phyloP scores from a whole-genome alignment of 495 filamentous ascomycete genomes.

The Aspergillus diversus region DNA sequence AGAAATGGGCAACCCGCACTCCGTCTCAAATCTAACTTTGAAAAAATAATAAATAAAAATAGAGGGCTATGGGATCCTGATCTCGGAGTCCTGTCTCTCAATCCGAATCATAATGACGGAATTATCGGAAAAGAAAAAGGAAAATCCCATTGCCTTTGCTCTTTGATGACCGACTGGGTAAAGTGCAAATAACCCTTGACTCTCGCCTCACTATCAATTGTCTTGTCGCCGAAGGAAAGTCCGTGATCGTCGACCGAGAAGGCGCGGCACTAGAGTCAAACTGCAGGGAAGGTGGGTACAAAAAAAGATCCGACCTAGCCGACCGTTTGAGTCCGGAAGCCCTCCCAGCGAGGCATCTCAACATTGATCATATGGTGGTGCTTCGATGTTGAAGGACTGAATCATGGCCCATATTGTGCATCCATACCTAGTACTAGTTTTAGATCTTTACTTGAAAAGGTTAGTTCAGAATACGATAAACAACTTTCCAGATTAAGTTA shows the following conservation, averaged over 20 bases:
- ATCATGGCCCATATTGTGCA: not conserved
- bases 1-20: not conserved
- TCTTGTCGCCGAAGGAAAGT: not conserved
- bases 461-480: constrained; percentile 14
- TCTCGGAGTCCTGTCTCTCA: not conserved
- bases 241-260: not conserved
- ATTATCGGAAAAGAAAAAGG: not conserved
- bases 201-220: too few relatives aligned
- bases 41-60: too few relatives aligned
- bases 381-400: not conserved
- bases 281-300: too few relatives aligned
- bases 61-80: too few relatives aligned
- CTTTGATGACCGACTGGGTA: too few relatives aligned
- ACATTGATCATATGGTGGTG: not conserved
- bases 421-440: not conserved
- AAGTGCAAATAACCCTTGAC: too few relatives aligned
- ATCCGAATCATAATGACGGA: not conserved
- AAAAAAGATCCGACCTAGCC: too few relatives aligned
- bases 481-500: constrained; percentile 21
- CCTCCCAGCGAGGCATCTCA: not conserved
- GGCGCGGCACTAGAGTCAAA: not conserved
- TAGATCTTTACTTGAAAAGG: not conserved
- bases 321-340: too few relatives aligned
- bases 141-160: not conserved
- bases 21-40: not conserved